Evolutionary conservation across 208 protist species (phyloP).

Genomic region (Wallacemonas sp.): DNA sequence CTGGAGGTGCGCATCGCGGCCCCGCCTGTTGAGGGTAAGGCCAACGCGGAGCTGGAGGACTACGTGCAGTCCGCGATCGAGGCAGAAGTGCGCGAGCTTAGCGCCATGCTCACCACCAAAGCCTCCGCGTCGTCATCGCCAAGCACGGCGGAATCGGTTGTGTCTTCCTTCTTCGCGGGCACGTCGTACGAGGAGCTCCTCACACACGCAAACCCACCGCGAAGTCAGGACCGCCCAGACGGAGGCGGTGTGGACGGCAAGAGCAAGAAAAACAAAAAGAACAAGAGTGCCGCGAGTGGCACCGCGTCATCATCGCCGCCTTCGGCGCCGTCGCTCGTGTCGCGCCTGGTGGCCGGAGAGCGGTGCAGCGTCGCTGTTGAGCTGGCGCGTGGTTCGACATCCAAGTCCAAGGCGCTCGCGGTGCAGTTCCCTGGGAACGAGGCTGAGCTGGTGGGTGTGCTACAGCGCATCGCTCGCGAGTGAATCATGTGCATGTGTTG

Average conservation of each 20-base stretch:
- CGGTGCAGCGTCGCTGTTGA: constrained; percentile 30
- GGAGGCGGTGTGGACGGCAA: too few species aligned
- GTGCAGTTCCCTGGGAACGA: constrained; percentile 57
- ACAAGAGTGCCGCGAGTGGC: background rate
- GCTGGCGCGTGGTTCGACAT: constrained; percentile 56
- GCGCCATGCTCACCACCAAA: background rate
- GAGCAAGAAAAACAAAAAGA: too few species aligned
- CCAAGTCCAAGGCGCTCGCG: constrained; percentile 56
- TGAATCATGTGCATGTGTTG: too few species aligned
- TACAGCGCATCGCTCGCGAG: constrained; percentile 40
- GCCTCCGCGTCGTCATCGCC: background rate
- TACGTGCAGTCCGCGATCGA: constrained; percentile 62
- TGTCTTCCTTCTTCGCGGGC: too few species aligned
- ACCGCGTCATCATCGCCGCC: background rate
- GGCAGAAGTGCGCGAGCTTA: constrained; percentile 28
- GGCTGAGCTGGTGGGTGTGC: constrained; percentile 47
- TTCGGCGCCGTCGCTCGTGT: background rate
- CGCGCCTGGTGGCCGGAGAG: background rate
- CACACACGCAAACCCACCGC: too few species aligned
- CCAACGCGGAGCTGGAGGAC: constrained; percentile 73
- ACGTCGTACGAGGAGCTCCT: too few species aligned
- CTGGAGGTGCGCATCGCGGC: constrained; percentile 70
- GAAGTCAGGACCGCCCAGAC: too few species aligned
- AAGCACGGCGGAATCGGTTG: background rate
- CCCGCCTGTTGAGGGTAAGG: constrained; percentile 74